Evolutionary conservation across 2,329 filamentous ascomycete species (phyloP).

Genomic region (Trichoderma lentiforme): DNA sequence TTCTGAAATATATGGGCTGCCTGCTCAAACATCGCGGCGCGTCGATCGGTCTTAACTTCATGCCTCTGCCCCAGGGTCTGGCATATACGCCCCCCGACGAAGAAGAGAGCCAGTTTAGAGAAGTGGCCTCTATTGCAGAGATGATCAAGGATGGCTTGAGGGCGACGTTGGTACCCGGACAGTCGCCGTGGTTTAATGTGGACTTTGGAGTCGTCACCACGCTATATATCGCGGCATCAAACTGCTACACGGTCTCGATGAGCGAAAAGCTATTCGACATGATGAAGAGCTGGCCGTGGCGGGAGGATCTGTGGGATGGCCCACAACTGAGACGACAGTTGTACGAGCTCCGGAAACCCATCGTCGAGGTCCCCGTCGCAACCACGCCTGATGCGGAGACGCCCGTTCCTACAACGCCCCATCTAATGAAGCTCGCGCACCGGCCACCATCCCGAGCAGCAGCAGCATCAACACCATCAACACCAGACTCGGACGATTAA

Average conservation of each 20-base stretch:
- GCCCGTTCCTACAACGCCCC: constrained; percentile 5
- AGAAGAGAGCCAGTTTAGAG: constrained; percentile 12
- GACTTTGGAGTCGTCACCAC: constrained; percentile 22
- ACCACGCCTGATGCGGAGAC: constrained; percentile 6
- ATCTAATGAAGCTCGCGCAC: constrained; percentile 7
- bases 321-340: constrained; percentile 20
- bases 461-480: not conserved
- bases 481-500: not conserved
- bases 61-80: not conserved
- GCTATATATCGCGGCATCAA: constrained; percentile 18
- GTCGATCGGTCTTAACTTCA: constrained; percentile 7
- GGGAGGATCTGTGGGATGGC: constrained; percentile 24
- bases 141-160: constrained; percentile 3
- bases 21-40: constrained; percentile 18
- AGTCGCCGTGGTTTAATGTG: constrained; percentile 16
- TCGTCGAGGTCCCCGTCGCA: constrained; percentile 1
- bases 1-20: constrained; percentile 12
- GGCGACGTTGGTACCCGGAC: not conserved
- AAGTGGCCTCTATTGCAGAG: constrained; percentile 17
- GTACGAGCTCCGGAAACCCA: constrained; percentile 7
- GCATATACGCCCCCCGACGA: constrained; percentile 4
- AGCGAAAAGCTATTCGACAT: constrained; percentile 14
- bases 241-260: constrained; percentile 16
- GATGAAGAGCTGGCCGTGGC: constrained; percentile 21
- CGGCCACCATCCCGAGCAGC: constrained; percentile 1